Evolutionary conservation across 2,329 filamentous ascomycete species (phyloP), one percentile per base, ranked within the genome.

Genomic region (Drechslera avenae): DNA sequence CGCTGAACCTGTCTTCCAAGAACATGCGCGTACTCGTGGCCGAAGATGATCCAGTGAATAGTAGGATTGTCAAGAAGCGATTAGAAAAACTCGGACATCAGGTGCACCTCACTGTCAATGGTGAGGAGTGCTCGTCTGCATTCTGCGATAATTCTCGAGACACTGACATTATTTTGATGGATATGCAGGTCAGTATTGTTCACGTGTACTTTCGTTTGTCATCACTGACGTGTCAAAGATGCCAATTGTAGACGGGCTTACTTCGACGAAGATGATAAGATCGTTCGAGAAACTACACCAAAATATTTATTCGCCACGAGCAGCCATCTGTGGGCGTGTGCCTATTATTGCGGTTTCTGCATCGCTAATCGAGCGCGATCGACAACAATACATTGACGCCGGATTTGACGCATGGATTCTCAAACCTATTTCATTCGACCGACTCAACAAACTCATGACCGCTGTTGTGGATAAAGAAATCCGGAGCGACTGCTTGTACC

Each of bases 341-440:
- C 90, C 91, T 0, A 88, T 96, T 42, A 90, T 96, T 61, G 91
- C 90, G 0, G 90, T 96, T 0, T 96, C 91, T 0, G 91, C 91
- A 6, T 93, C 90, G 0, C 76, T 96, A 1, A 66, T 89, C 1
- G 91, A 96, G 68, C 81, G 79, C 14, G 83, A 91, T 36, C 82
- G 78, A 42, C 78, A 86, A 33, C 82, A 74, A 0, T 96, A 96
- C 60, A 82, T 91, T 35, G 80, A 88, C 36, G 85, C 86, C 5
- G 91, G 91, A 0, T 96, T 96, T 60, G 91, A 96, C 60, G 91
- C 88, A 18, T 96, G 91, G 91, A 91, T 96, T 19, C 76, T 95
- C 50, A 96, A 96, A 66, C 91, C 91, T 0, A 89, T 96, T 36
- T 86, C 93, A 53, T 95, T 96, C 67, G 84, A 85, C 59, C 82